Base-by-base conservation (phyloP, 129 eudicot species). In the Centella asiatica region DNA sequence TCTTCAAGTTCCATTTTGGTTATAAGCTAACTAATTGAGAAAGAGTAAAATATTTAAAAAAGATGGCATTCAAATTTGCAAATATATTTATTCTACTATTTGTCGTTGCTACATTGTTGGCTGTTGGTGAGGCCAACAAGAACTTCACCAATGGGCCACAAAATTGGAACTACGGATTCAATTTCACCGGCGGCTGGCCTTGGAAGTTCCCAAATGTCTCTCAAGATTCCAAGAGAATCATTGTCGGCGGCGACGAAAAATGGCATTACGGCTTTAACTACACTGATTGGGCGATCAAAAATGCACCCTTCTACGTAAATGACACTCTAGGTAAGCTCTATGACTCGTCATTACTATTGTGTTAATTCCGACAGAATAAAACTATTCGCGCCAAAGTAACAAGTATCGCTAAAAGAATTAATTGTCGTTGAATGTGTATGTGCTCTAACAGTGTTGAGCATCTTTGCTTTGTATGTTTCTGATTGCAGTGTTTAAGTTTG, bases 401-500 rank as follows among this genome's bases (percentile, higher is more conserved):
- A 34, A 34, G n/a, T n/a, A n/a, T n/a, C 39, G 9, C 39, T 3
- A 34, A 34, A 3, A 3, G 9, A 34, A 3, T 4, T 34, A 34
- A 34, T 42, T 42, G 5, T 42, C 57, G n/a, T n/a, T n/a, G n/a
- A n/a, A n/a, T n/a, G n/a, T n/a, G n/a, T n/a, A n/a, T n/a, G n/a
- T n/a, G n/a, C n/a, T n/a, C n/a, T n/a, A n/a, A 51, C 29, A 51
- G 9, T 51, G 0, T 25, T 49, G 25, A 49, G 0, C 19, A 1
- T 49, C 6, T 9, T 8, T 20, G n/a, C 15, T 18, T 22, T 20
- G 54, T 22, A 22, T 69, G 55, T 32, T 7, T 22, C n/a, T n/a
- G n/a, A n/a, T n/a, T 73, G 77, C 80, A 77, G 87, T 77, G 65
- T 81, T 81, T 80, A 77, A 77, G 48, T 81, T 74, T 49, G 87